Evolutionary conservation across 371 early-diverging fungal genomes (phyloP).

Genomic region (Saksenaea vasiformis): DNA sequence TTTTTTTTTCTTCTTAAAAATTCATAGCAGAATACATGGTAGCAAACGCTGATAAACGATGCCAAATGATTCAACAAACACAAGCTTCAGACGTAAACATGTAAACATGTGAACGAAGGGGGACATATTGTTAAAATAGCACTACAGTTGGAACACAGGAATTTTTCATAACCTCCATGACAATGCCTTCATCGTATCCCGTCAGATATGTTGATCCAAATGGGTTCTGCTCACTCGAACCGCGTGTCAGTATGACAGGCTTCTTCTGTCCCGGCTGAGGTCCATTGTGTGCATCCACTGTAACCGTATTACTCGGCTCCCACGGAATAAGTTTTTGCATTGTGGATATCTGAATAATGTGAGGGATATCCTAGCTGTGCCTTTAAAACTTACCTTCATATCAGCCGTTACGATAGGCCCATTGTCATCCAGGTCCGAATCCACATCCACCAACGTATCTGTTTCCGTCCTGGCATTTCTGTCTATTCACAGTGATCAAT

Average conservation of each 20-base stretch:
- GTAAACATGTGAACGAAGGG: no score
- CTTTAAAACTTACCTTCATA: conserved; percentile 44
- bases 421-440: conserved; percentile 28
- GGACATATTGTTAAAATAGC: conserved; percentile 36
- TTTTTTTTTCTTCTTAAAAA: no score
- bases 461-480: conserved; percentile 12
- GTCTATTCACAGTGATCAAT: not conserved
- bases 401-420: conserved; percentile 29
- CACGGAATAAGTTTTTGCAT: conserved; percentile 56
- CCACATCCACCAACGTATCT: conserved; percentile 39
- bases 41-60: no score
- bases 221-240: conserved; percentile 71
- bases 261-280: conserved; percentile 26
- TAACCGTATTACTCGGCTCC: conserved; percentile 31
- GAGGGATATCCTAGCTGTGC: conserved; percentile 25
- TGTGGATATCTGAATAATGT: conserved; percentile 33
- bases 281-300: conserved; percentile 23
- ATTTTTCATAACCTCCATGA: conserved; percentile 63
- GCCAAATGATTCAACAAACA: no score
- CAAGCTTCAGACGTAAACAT: no score
- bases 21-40: no score
- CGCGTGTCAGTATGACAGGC: conserved; percentile 66
- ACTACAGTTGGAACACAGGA: conserved; percentile 60
- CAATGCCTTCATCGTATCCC: conserved; percentile 65
- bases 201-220: conserved; percentile 69